Evolutionary conservation across 208 protist genomes (phyloP).

Genomic region (Willaertia magna): DNA sequence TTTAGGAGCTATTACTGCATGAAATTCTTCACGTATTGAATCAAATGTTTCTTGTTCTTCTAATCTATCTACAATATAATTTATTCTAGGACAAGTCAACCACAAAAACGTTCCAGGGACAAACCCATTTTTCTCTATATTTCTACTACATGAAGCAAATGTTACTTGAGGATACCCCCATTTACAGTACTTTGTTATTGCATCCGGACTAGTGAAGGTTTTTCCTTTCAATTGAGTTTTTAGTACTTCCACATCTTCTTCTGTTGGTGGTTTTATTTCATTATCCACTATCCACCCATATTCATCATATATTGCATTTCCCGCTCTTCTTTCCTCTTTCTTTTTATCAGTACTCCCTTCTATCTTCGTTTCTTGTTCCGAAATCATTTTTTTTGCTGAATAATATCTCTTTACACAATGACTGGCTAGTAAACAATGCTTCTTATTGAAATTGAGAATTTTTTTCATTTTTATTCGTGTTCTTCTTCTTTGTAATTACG

Average conservation of each 20-base stretch:
- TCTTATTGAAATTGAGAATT: too few species aligned
- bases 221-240: neutral
- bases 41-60: neutral
- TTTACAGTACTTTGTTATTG: neutral
- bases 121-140: neutral
- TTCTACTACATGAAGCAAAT: neutral
- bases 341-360: too few species aligned
- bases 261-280: neutral
- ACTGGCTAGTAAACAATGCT: too few species aligned
- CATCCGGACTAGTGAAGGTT: neutral
- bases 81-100: constrained; percentile 2
- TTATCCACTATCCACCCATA: neutral
- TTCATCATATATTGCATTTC: too few species aligned
- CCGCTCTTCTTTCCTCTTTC: too few species aligned
- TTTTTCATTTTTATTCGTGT: too few species aligned
- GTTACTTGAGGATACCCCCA: constrained; percentile 9
- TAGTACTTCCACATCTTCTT: neutral
- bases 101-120: neutral
- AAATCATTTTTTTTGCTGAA: too few species aligned
- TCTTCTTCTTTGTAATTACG: too few species aligned
- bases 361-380: too few species aligned
- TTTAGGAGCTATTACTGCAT: neutral
- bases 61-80: neutral
- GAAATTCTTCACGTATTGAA: neutral
- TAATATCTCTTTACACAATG: too few species aligned